Conservation (phyloP, 164 flowering plant genomes). For the Protea cynaroides region DNA sequence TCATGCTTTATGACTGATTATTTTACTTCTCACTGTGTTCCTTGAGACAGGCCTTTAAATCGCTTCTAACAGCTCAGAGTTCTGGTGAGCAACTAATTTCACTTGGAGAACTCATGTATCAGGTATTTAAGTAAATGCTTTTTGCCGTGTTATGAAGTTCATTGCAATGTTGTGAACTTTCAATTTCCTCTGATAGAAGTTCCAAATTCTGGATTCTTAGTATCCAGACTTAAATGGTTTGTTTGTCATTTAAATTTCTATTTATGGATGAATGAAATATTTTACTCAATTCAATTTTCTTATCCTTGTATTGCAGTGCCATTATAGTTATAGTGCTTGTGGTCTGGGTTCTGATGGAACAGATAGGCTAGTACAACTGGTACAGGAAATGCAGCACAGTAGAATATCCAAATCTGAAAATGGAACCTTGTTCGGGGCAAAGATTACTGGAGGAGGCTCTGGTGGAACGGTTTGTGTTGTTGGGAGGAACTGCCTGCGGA, state of each 20-base stretch:
- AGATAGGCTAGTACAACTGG: slow-evolving; percentile 80
- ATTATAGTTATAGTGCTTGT: slow-evolving; percentile 87
- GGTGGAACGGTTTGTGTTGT: slow-evolving; percentile 92
- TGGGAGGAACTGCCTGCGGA: slow-evolving; percentile 63
- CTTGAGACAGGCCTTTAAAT: slow-evolving; percentile 74
- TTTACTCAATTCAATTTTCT: neutral
- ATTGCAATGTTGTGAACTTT: neutral
- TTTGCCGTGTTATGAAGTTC: too few species aligned
- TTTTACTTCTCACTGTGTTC: neutral
- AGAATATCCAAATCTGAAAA: slow-evolving; percentile 48
- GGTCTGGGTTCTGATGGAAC: slow-evolving; percentile 97
- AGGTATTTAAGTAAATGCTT: slow-evolving; percentile 36
- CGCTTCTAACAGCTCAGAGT: slow-evolving; percentile 62
- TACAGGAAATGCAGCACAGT: slow-evolving; percentile 81
- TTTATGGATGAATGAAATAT: neutral
- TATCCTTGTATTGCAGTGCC: slow-evolving; percentile 58
- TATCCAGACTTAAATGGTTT: neutral
- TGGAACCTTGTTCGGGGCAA: slow-evolving; percentile 85
- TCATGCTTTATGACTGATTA: neutral
- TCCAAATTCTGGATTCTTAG: neutral
- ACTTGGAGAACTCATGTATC: slow-evolving; percentile 88
- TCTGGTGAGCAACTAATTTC: slow-evolving; percentile 79
- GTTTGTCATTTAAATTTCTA: too few species aligned
- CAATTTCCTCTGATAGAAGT: neutral
- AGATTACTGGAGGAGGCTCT: slow-evolving; percentile 97